Base-by-base conservation (phyloP, 202 grass and related monocot species). In the Zizania palustris region DNA sequence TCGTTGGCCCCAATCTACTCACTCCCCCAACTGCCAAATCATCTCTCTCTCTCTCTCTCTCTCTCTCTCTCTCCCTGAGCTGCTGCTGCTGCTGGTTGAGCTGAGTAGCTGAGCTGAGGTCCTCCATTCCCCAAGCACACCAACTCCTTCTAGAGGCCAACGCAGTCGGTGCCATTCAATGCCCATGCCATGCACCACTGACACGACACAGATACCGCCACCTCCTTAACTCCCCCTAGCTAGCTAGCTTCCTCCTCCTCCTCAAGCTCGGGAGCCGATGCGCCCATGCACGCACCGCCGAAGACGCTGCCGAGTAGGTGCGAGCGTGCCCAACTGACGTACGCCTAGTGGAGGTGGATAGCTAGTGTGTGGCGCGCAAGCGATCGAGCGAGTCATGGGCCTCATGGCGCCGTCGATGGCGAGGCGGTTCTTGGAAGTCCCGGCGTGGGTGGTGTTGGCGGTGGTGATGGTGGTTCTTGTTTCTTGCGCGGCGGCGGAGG, bases 151-250 rank as follows among this genome's bases (percentile, higher is more conserved):
- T 65, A 84, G 76, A 84, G 84, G 80, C 70, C n/a, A 55, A 60
- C 76, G 77, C 60, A 61, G 80, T 55, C 90, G 83, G 76, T 33
- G 82, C 55, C 83, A 82, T 87, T 92, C 63, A 87, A 78, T 88
- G 73, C 28, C 79, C 91, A 83, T 73, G n/a, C n/a, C n/a, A n/a
- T n/a, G n/a, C n/a, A n/a, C 79, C 91, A 79, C 89, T 77, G 62
- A 90, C 75, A 49, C 64, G 11, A 14, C 74, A 65, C 70, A 63
- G 51, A 58, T 63, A 41, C 65, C 69, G 69, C 62, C 60, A 35
- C 49, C 67, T 37, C 50, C 36, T 83, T 83, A 79, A 78, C 73
- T 73, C 55, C 9, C 28, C 28, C 28, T 28, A 28, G 28, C 28
- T 28, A 28, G 28, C 28, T 28, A 28, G 28, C n/a, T 34, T 38